Base-by-base conservation (phyloP, 306 rosid species). In the Sphenostylis stenocarpa region DNA sequence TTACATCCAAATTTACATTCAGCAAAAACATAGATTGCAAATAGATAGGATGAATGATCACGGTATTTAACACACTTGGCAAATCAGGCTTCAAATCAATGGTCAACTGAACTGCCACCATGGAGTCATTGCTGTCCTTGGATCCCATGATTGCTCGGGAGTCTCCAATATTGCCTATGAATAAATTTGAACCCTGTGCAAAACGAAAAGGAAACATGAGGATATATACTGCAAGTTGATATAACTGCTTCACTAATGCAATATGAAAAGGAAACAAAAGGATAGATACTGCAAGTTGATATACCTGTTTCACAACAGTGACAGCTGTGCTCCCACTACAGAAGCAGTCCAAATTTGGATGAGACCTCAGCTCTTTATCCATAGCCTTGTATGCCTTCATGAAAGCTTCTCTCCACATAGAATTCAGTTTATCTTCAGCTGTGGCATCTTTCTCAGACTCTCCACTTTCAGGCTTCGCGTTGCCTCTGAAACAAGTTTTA, bases 261-360 rank as follows among this genome's bases (percentile, higher is more conserved):
- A 68, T 75, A 61, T 38, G 28, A 69, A 86, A 79, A 51, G 26
- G 3, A 47, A 72, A 66, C 52, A 72, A 29, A 26, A 67, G 31
- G 0, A 34, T n/a, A 68, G 63, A 41, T 28, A 36, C 15, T 62
- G 49, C 29, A 77, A 60, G 70, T 77, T 57, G 72, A 80, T 43
- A 6, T 73, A 94, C 98, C 89, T 95, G 98, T 86, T 92, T 96
- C 76, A 96, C 91, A 33, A 96, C 41, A 47, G 94, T 89, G 33
- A 96, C 90, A 39, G 98, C 87, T 6, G 99, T 96, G 82, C 98
- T 96, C 29, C 99, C 99, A 84, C 99, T 96, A 57, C 98, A 96
- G 77, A 92, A 96, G 84, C 98, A 92, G 65, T 92, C 97, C 86
- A 96, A 75, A 82, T 89, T 96, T 17, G 96, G 93, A 81, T 96